Base-by-base conservation (phyloP, 2,329 filamentous ascomycete genomes). In the Neonectria ditissima region DNA sequence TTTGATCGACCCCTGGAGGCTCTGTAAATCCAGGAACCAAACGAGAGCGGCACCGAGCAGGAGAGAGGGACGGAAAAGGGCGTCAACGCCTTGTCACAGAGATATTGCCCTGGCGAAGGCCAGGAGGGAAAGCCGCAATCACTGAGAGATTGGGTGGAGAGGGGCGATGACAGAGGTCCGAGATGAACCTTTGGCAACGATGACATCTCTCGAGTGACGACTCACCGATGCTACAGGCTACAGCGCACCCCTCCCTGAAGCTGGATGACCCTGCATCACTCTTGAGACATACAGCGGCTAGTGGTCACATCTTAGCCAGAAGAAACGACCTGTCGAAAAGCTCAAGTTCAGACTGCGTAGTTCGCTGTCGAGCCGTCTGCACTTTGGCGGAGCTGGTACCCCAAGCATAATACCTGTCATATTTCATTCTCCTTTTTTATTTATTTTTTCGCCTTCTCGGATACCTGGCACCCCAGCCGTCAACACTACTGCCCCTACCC, bases 311-410 rank as follows among this genome's bases (percentile, higher is more conserved):
- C 50, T 66, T 37, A 48, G 14, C 43, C 53, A 65, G 48, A 55
- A 59, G 61, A 66, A 70, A 70, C 67, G 63, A 66, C 65, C 55
- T 65, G 58, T 69, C 61, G 59, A 70, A 50, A 50, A 52, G 20
- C 28, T 67, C 63, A 55, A 48, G 48, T 54, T 63, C 62, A 22
- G 52, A 47, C 50, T 50, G 47, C 62, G 32, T 59, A 62, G 68
- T 67, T 69, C 61, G 59, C 60, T 64, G 68, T 60, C 65, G 67
- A 70, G 65, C 59, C 59, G 58, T 60, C 68, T 69, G 68, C 63
- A 56, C 37, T 48, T 18, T 26, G 62, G 69, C 63, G 69, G 69
- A 71, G 71, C 59, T 65, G 62, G 52, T 63, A 50, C 53, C 65
- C 65, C 50, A 67, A 47, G 41, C 44, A 65, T 39, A 47, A 52